A percentile compares a stretch with the other conserved stretches of the same genome.
Evolutionary conservation across 164 flowering plant species (phyloP).

Genomic region (Stephania cephalantha): DNA sequence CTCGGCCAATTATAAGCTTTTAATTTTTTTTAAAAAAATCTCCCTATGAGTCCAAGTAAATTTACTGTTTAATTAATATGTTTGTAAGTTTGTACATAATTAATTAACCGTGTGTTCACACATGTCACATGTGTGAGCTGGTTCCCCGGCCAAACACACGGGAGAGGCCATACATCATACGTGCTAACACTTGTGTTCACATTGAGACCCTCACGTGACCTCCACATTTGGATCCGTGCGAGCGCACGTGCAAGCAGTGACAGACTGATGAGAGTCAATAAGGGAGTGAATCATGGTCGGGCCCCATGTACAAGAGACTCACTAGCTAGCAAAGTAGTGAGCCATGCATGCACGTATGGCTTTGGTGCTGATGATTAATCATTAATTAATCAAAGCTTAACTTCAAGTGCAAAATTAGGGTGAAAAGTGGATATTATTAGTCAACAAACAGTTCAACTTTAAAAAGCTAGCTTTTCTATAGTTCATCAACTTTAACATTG

Average conservation of each 20-base stretch:
- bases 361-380: background rate
- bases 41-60: too few species aligned
- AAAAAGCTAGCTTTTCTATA: too few species aligned
- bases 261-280: background rate
- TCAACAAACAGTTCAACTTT: too few species aligned
- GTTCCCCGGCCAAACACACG: background rate
- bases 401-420: background rate
- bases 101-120: too few species aligned
- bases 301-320: background rate
- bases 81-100: too few species aligned
- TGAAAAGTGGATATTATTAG: too few species aligned
- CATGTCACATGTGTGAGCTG: background rate
- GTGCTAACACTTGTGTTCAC: background rate
- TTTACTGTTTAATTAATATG: too few species aligned
- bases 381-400: background rate
- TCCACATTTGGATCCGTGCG: background rate
- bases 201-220: background rate
- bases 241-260: background rate
- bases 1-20: too few species aligned
- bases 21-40: too few species aligned
- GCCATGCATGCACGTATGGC: background rate
- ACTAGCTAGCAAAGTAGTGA: background rate
- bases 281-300: background rate
- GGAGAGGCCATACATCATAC: background rate
- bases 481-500: too few species aligned